Evolutionary conservation across 2,329 filamentous ascomycete species (phyloP).

Genomic region (Stromatinia cepivora): DNA sequence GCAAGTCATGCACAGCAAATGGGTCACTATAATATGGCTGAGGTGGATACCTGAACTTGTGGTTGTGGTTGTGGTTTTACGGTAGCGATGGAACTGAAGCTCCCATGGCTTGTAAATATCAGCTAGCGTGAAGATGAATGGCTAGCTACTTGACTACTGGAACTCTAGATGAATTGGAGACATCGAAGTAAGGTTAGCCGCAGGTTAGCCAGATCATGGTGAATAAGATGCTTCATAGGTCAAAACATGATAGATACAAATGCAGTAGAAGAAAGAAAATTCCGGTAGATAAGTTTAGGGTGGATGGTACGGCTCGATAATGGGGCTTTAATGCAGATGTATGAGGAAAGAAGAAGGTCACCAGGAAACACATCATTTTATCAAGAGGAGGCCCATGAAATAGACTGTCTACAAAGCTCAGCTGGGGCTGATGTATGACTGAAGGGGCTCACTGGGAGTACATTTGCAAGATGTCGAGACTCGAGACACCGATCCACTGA

Average conservation of each 20-base stretch:
- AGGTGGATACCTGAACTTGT: conserved; percentile 41
- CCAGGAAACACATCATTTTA: too few relatives aligned
- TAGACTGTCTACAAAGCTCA: too few relatives aligned
- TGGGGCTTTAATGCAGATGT: too few relatives aligned
- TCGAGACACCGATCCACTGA: too few relatives aligned
- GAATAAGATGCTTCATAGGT: neutral
- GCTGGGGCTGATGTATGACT: too few relatives aligned
- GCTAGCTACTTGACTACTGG: neutral
- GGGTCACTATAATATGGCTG: conserved; percentile 59
- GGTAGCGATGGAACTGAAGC: neutral
- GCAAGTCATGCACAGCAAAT: conserved; percentile 61
- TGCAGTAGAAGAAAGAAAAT: too few relatives aligned
- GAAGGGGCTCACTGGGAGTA: too few relatives aligned
- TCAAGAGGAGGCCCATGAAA: too few relatives aligned
- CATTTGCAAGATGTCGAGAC: neutral
- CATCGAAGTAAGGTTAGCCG: too few relatives aligned
- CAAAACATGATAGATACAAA: neutral
- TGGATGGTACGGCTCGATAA: too few relatives aligned
- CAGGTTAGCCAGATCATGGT: neutral
- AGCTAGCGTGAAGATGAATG: neutral
- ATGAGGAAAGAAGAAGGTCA: too few relatives aligned
- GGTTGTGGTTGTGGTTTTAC: neutral
- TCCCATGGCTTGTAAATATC: neutral
- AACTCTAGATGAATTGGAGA: neutral
- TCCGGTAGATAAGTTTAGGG: too few relatives aligned